Conservation (phyloP, 2,329 filamentous ascomycete genomes). For the Lachnellula arida region DNA sequence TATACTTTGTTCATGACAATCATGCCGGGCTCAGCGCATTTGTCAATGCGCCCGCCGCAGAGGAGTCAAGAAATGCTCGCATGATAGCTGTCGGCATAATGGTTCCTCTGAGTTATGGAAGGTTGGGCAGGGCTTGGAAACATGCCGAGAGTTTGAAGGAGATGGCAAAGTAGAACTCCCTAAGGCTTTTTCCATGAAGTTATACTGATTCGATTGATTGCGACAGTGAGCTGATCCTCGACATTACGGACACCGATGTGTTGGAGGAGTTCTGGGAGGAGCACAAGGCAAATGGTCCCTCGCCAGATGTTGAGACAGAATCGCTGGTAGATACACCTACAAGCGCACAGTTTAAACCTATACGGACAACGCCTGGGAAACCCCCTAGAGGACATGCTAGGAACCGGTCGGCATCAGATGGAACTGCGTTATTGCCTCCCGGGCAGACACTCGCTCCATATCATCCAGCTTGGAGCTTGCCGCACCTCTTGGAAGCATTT, state of each 20-base stretch:
- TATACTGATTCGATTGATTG: conserved; percentile 21
- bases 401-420: conserved; percentile 59
- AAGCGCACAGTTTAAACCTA: conserved; percentile 41
- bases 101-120: conserved; percentile 78
- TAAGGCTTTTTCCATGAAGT: not conserved
- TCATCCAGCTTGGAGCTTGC: conserved; percentile 83
- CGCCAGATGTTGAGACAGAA: conserved; percentile 19
- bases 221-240: conserved; percentile 54
- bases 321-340: conserved; percentile 34
- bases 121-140: conserved; percentile 83
- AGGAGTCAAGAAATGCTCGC: conserved; percentile 76
- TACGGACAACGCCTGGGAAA: conserved; percentile 25
- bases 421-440: conserved; percentile 50
- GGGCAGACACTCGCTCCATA: conserved; percentile 67
- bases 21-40: conserved; percentile 91
- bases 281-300: conserved; percentile 39
- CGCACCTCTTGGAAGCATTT: conserved; percentile 72
- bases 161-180: conserved; percentile 58
- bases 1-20: conserved; percentile 85
- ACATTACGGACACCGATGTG: conserved; percentile 56
- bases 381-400: conserved; percentile 43
- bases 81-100: conserved; percentile 91
- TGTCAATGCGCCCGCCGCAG: conserved; percentile 74
- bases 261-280: conserved; percentile 80
- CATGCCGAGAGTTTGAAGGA: conserved; percentile 73